phyloP scores from a whole-genome alignment of 352 stramenopile genomes.

The Phytophthora aleatoria region DNA sequence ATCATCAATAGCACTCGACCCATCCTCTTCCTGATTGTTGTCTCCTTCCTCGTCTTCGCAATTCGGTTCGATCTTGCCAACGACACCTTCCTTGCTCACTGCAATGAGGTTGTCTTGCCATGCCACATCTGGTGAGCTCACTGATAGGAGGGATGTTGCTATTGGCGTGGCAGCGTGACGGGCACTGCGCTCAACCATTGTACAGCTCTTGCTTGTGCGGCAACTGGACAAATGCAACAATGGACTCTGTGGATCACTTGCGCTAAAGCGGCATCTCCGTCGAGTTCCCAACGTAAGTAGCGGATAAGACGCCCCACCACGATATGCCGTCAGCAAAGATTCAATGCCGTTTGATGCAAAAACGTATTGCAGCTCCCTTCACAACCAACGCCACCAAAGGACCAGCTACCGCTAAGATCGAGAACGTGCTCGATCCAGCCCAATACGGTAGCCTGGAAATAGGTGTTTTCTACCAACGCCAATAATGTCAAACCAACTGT shows the following conservation, averaged over 20 bases:
- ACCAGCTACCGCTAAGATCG: constrained; percentile 2
- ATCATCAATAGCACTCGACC: background rate
- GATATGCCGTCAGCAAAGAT: background rate
- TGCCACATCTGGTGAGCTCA: background rate
- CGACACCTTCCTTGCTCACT: background rate
- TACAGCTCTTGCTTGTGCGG: background rate
- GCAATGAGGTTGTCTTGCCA: constrained; percentile 16
- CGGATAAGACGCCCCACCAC: constrained; percentile 20
- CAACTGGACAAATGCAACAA: constrained; percentile 17
- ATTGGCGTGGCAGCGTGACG: background rate
- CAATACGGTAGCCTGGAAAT: constrained; percentile 9
- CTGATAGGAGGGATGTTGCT: constrained; percentile 7
- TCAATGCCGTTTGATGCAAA: constrained; percentile 7
- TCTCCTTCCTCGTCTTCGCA: constrained; percentile 1
- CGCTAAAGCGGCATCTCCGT: background rate
- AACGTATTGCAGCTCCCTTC: background rate
- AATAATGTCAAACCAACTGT: background rate
- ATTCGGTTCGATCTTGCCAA: constrained; percentile 1
- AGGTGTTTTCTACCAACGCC: background rate
- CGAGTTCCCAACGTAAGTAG: constrained; percentile 7
- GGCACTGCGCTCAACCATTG: constrained; percentile 11
- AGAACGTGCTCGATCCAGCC: constrained; percentile 1
- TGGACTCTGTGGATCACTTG: background rate
- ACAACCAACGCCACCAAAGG: background rate
- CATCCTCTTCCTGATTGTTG: constrained; percentile 31